Evolutionary conservation across 352 stramenopile species (phyloP).

Genomic region (Plasmopara viticola): DNA sequence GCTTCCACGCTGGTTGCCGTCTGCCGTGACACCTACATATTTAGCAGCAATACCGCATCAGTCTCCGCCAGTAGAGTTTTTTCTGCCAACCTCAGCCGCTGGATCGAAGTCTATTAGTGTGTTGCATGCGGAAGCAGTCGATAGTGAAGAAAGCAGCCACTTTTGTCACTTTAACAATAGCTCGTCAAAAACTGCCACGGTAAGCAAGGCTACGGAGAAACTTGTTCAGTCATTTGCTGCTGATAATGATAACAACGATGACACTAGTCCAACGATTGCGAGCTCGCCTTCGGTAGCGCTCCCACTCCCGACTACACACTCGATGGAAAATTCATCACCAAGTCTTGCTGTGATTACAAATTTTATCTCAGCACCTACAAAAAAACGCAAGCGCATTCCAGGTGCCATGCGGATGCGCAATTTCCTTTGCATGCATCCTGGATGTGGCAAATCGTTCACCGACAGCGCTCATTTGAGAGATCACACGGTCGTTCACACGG

Average conservation of each 20-base stretch:
- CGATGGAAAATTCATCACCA: constrained; percentile 10
- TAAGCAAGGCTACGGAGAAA: constrained; percentile 3
- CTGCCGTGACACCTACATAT: too few species aligned
- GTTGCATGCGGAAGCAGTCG: constrained; percentile 4
- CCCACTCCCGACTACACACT: constrained; percentile 7
- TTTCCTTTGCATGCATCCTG: constrained; percentile 60
- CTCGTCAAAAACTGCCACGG: constrained; percentile 5
- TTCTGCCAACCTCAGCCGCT: not conserved
- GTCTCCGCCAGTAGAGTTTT: too few species aligned
- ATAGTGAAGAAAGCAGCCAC: constrained; percentile 1
- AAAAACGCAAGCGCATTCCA: constrained; percentile 38
- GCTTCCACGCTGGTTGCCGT: too few species aligned
- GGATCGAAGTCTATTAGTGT: constrained; percentile 4
- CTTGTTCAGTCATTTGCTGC: constrained; percentile 5
- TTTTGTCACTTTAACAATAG: constrained; percentile 12
- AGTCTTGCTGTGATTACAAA: constrained; percentile 4
- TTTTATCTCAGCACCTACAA: constrained; percentile 3
- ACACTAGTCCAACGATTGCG: constrained; percentile 10
- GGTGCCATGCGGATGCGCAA: constrained; percentile 52
- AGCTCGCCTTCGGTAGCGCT: constrained; percentile 7
- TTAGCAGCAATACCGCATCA: too few species aligned
- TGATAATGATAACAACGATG: constrained; percentile 2
- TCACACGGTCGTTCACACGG: constrained; percentile 68
- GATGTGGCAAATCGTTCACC: constrained; percentile 62
- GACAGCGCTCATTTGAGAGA: constrained; percentile 63